Evolutionary conservation across 148 eudicot species (phyloP).

Genomic region (Heliosperma pusillum): DNA sequence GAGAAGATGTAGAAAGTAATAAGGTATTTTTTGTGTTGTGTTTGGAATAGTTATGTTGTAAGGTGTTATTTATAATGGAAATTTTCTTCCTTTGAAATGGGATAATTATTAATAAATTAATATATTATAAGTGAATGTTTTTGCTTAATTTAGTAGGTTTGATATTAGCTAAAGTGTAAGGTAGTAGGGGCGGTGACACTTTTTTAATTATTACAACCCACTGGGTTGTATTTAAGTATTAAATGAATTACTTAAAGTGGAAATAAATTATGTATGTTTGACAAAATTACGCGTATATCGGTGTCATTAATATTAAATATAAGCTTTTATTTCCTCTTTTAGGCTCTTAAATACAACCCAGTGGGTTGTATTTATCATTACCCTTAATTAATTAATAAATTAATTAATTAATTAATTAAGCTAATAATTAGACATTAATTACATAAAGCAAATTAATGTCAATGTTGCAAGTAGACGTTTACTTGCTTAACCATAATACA

Average conservation of each 20-base stretch:
- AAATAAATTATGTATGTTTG: too few relatives aligned
- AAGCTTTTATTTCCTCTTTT: too few relatives aligned
- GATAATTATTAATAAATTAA: constrained; percentile 11
- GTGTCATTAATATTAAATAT: too few relatives aligned
- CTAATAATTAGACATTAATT: constrained; percentile 24
- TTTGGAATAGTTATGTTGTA: neutral
- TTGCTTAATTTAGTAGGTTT: constrained; percentile 6
- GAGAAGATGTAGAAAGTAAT: neutral
- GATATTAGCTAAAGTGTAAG: constrained; percentile 15
- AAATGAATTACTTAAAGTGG: too few relatives aligned
- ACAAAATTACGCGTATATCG: too few relatives aligned
- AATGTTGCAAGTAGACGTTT: constrained; percentile 23
- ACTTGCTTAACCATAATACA: constrained; percentile 8
- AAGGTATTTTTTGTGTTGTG: constrained; percentile 9
- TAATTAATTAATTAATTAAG: neutral
- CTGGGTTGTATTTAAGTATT: too few relatives aligned
- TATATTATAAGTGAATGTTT: neutral
- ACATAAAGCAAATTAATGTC: constrained; percentile 24
- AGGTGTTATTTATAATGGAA: constrained; percentile 33
- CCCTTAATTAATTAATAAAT: too few relatives aligned
- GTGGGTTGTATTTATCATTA: too few relatives aligned
- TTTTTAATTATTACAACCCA: neutral
- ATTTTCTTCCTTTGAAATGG: constrained; percentile 22
- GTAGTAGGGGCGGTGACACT: constrained; percentile 19
- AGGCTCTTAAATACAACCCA: too few relatives aligned